Evolutionary conservation across 2,329 filamentous ascomycete genomes (phyloP), one percentile per base, ranked within the genome.

Genomic region (Xylaria sp.): DNA sequence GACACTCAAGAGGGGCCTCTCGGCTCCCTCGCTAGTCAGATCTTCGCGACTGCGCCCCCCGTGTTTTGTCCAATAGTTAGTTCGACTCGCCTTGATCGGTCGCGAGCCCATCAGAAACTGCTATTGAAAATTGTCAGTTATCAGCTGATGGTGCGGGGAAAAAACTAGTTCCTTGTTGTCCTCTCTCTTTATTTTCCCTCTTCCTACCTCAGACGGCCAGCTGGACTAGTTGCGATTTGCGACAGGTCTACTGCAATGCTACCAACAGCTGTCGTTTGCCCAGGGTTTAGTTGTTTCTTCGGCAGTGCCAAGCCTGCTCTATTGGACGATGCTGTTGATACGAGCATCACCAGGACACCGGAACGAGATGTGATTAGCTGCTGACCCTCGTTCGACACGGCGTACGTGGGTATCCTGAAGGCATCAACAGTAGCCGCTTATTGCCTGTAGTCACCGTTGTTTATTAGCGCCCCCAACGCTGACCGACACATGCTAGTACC

Each of bases 31-130:
- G 37, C 56, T 65, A 57, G 58, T 63, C 51, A 68, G 66, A 69
- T 71, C 64, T 65, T 67, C 68, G 50, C 25, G 67, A 34, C 69
- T 72, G 69, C 69, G 69, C 69, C 69, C 48, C 69, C 69, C 61
- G 52, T 62, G 51, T 46, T 25, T 41, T 48, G 64, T 50, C 69
- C 69, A 72, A 69, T 72, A 56, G 58, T 44, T 51, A 46, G 12
- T 12, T 57, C 52, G 34, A 39, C 37, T 59, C 12, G 44, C 28
- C 52, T 51, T 37, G 25, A 34, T 59, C 39, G 44, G 28, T 54
- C 46, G 41, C 52, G 52, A 51, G 37, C 44, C 48, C 13, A 64
- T 64, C 28, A 63, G 63, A 46, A 44, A 52, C 10, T 59, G 20
- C 25, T 34, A 65, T 63, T 41, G 39, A 62, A 58, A 59, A 41